Base-by-base conservation (phyloP, 805 yeast genomes). In the Saccharomyces kudriavzevii region DNA sequence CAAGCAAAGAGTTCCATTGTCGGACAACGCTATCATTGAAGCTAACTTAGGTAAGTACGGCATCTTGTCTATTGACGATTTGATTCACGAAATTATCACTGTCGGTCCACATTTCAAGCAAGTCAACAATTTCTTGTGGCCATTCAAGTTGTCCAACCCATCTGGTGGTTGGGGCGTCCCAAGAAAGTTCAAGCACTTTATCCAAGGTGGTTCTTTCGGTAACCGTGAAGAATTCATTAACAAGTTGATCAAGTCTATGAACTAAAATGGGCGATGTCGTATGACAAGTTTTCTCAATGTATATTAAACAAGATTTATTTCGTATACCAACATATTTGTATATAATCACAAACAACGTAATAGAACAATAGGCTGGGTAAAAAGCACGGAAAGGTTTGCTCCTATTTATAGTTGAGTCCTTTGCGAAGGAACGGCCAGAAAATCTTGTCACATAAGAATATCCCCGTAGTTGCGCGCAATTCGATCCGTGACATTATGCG, bases 21-120 rank as follows among this genome's bases (percentile, higher is more conserved):
- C 88, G 67, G 96, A 89, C 77, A 89, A 89, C 82, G 70, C 89
- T 62, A 82, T 89, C 79, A 80, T 89, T 74, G 96, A 89, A 83
- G 89, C 84, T 72, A 69, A 81, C 73, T 83, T 89, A 71, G 96
- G 96, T 77, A 80, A 88, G 80, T 89, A 82, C 87, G 96, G 96
- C 83, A 85, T 89, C 76, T 81, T 79, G 72, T 89, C 94, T 65
- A 75, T 89, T 68, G 96, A 89, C 79, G 96, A 89, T 77, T 83
- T 89, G 80, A 87, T 89, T 79, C 96, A 89, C 85, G 96, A 89
- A 82, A 85, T 89, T 71, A 84, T 80, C 87, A 83, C 96, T 64
- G 96, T 89, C 75, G 96, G 96, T 78, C 96, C 96, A 77, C 89
- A 89, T 90, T 89, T 89, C 90, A 89, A 89, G 82, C 96, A 89